Percentiles rank a stretch among this genome's conserved stretches.
These are phyloP conservation scores for Aotearoamyces nothofagi DNA, from an alignment of 2,329 filamentous ascomycete species.

Conservation along the genomic window DNA sequence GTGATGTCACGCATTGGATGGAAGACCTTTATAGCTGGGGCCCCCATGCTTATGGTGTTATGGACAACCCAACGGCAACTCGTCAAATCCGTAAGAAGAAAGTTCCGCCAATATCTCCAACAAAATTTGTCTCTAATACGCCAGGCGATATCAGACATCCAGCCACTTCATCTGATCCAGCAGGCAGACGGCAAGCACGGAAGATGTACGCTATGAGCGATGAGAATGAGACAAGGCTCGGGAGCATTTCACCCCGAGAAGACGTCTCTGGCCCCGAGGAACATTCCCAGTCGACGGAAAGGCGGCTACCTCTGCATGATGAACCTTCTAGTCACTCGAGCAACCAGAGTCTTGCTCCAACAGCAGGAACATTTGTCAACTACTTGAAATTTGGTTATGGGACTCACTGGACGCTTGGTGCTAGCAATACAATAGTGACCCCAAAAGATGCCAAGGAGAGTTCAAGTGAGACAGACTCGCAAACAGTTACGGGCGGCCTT, in stretches of 20 bases:
- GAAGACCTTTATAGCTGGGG: conserved; percentile 78
- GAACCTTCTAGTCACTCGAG: not conserved
- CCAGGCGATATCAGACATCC: not conserved
- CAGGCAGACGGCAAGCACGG: not conserved
- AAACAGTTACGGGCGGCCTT: not conserved
- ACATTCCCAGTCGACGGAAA: too few species aligned
- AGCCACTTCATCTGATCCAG: not conserved
- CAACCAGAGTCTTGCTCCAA: not conserved
- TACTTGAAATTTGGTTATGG: conserved; percentile 54
- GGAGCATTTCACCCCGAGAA: not conserved
- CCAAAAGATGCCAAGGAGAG: not conserved
- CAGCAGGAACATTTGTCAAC: conserved; percentile 23
- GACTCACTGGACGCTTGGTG: conserved; percentile 44
- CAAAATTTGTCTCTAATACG: not conserved
- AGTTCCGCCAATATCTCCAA: too few species aligned
- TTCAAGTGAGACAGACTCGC: not conserved
- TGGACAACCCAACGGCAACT: conserved; percentile 58
- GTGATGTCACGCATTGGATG: conserved; percentile 70
- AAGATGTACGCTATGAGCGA: not conserved
- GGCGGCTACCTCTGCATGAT: not conserved
- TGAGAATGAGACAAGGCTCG: not conserved
- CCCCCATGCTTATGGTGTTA: conserved; percentile 69
- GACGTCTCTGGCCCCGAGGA: too few species aligned
- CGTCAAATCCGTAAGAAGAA: conserved; percentile 25
- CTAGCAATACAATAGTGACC: conserved; percentile 8